phyloP scores from a whole-genome alignment of 345 rosid genomes.

The Litchi chinensis region DNA sequence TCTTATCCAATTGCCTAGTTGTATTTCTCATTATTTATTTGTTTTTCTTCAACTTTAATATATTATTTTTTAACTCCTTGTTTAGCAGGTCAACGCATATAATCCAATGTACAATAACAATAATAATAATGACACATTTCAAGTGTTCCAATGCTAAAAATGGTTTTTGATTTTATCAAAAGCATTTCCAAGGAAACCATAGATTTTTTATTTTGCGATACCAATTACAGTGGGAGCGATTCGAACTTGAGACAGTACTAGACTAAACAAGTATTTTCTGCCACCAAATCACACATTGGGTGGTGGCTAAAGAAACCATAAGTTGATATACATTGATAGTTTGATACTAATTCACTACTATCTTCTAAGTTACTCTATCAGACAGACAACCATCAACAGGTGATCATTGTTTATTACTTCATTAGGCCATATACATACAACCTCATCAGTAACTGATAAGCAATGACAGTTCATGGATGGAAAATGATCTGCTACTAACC shows the following conservation, averaged over 20 bases:
- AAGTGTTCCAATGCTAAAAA: neutral
- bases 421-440: neutral
- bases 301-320: no score
- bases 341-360: neutral
- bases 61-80: no score
- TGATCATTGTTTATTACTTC: neutral
- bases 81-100: neutral
- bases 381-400: neutral
- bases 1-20: neutral
- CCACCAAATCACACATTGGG: no score
- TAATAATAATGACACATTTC: neutral
- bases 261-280: no score
- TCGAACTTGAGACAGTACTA: no score
- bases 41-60: neutral
- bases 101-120: neutral
- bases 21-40: neutral
- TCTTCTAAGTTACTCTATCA: no score
- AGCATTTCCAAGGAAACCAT: neutral
- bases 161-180: neutral
- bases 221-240: no score
- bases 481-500: constrained; percentile 1
- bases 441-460: neutral
- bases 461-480: neutral
- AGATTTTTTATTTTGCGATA: no score
- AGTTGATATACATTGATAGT: neutral